Evolutionary conservation across 305 asterid genomes (phyloP).

Genomic region (Fraxinus baroniana): DNA sequence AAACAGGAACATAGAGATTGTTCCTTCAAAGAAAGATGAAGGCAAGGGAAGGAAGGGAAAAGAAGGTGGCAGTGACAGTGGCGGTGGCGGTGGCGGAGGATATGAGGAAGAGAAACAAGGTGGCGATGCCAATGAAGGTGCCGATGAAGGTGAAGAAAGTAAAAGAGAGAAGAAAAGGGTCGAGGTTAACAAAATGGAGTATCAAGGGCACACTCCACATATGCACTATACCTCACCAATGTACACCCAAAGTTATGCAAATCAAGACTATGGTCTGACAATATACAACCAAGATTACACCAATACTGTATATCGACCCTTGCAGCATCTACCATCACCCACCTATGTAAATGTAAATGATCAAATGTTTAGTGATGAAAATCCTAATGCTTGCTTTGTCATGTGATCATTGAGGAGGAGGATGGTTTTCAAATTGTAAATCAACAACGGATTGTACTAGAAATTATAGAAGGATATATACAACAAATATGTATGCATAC

Average conservation of each 20-base stretch:
- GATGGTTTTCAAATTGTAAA: not conserved
- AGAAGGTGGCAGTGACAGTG: slow-evolving; percentile 11
- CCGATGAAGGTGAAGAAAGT: not conserved
- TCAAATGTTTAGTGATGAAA: slow-evolving; percentile 37
- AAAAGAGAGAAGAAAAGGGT: slow-evolving; percentile 23
- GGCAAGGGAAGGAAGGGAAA: slow-evolving; percentile 16
- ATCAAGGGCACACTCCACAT: slow-evolving; percentile 27
- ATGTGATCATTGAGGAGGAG: slow-evolving; percentile 29
- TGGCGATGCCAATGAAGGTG: slow-evolving; percentile 6
- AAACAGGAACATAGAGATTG: slow-evolving; percentile 44
- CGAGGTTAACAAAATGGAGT: slow-evolving; percentile 40
- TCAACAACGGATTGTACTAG: not conserved
- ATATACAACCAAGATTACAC: slow-evolving; percentile 18
- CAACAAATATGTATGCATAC: not conserved
- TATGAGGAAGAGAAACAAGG: slow-evolving; percentile 11
- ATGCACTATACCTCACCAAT: slow-evolving; percentile 37
- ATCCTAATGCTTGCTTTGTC: slow-evolving; percentile 43
- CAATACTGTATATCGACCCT: slow-evolving; percentile 19
- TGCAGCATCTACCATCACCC: slow-evolving; percentile 33
- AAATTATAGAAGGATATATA: not conserved
- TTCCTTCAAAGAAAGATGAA: slow-evolving; percentile 38
- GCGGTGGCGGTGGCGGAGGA: not conserved
- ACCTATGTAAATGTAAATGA: slow-evolving; percentile 30
- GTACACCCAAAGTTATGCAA: slow-evolving; percentile 28
- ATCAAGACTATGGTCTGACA: slow-evolving; percentile 33